Base-by-base conservation (phyloP, 2,329 filamentous ascomycete genomes). In the Arthrobotrys iridis region DNA sequence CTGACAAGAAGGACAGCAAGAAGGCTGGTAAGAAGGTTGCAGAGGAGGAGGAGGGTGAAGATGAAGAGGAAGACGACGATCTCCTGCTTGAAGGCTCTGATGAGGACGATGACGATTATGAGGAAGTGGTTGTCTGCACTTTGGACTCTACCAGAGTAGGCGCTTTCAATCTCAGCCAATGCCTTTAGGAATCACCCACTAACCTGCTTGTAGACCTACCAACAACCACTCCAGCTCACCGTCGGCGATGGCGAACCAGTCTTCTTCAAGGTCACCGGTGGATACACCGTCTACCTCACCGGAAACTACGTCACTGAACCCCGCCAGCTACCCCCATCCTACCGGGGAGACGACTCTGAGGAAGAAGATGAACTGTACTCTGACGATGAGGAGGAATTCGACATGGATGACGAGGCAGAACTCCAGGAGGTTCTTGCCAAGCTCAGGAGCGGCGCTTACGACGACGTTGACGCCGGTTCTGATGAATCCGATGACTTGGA, bases 201-300 rank as follows among this genome's bases (percentile, higher is more conserved):
- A 37, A 77, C 48, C 43, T 8, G 45, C 43, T 18, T 57, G 3
- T 80, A 98, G 95, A 88, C 92, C 85, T 97, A 91, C 87, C 95
- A 99, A 85, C 96, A 99, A 84, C 85, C 95, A 52, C 88, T 99
- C 73, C 93, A 99, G 83, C 92, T 99, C 83, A 95, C 92, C 77
- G 89, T 99, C 82, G 89, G 88, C 80, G 91, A 97, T 82, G 88
- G 91, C 79, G 95, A 99, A 86, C 88, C 88, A 79, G 90, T 97
- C 78, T 97, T 92, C 87, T 98, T 99, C 86, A 88, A 91, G 81
- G 93, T 96, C 78, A 89, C 88, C 77, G 95, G 95, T 80, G 95
- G 92, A 77, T 93, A 97, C 87, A 89, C 91, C 77, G 87, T 99
- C 81, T 95, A 90, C 85, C 88, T 99, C 75, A 98, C 94, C 77